Evolutionary conservation across 139 green algal genomes (phyloP).

Genomic region (Nannochloris sp.): DNA sequence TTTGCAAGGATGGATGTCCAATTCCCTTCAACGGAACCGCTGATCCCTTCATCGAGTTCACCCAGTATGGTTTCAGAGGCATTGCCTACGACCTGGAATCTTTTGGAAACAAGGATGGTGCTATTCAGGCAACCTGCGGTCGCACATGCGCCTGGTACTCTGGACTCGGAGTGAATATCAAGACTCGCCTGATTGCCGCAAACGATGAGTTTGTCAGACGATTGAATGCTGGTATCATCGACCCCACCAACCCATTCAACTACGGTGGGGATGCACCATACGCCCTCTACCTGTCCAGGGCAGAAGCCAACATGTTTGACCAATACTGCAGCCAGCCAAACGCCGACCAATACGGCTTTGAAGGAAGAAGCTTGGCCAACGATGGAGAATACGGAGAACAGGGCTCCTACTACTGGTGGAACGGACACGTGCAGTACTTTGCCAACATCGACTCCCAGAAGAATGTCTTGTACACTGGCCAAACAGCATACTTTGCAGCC

Average conservation of each 20-base stretch:
- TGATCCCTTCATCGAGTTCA: conserved; percentile 70
- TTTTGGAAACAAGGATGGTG: not conserved
- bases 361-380: conserved; percentile 13
- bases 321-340: conserved; percentile 29
- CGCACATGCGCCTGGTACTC: conserved; percentile 46
- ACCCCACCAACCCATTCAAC: conserved; percentile 18
- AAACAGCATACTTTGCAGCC: conserved; percentile 66
- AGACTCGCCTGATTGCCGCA: not conserved
- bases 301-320: conserved; percentile 34
- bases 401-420: conserved; percentile 54
- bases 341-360: conserved; percentile 40
- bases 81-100: conserved; percentile 14
- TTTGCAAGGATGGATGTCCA: conserved; percentile 51
- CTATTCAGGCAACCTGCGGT: conserved; percentile 37
- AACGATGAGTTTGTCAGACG: conserved; percentile 12
- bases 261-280: conserved; percentile 4
- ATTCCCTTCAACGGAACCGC: conserved; percentile 28
- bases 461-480: conserved; percentile 44
- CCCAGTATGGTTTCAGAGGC: conserved; percentile 54
- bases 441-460: conserved; percentile 55
- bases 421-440: conserved; percentile 33
- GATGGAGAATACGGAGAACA: conserved; percentile 12
- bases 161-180: not conserved
- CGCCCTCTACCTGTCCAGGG: conserved; percentile 16
- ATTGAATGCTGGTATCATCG: conserved; percentile 10